phyloP scores from a whole-genome alignment of 345 rosid species.

The thale cress (Arabidopsis thaliana) region TAIR10.1 NC_003074.8:18651501-18652000 shows the following conservation, averaged over 20 bases:
- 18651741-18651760: conserved; percentile 39
- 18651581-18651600: conserved; percentile 43
- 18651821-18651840: neutral
- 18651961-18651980: conserved; percentile 35
- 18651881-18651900: conserved; percentile 15
- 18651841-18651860: conserved; percentile 46
- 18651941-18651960: conserved; percentile 27
- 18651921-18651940: conserved; percentile 41
- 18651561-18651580: conserved; percentile 16
- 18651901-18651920: conserved; percentile 29
- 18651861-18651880: conserved; percentile 24
- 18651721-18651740: neutral
- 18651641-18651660: conserved; percentile 12
- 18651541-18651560: conserved; percentile 11
- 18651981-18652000: conserved; percentile 6
- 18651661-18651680: neutral
- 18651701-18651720: neutral
- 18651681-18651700: conserved; percentile 30
- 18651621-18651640: neutral
- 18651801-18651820: conserved; percentile 43
- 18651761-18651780: conserved; percentile 25
- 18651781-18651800: conserved; percentile 30
- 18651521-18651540: neutral
- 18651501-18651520: conserved; percentile 30
- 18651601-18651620: conserved; percentile 39